Base-by-base conservation (phyloP, 352 stramenopile species). In the Phytophthora melonis region DNA sequence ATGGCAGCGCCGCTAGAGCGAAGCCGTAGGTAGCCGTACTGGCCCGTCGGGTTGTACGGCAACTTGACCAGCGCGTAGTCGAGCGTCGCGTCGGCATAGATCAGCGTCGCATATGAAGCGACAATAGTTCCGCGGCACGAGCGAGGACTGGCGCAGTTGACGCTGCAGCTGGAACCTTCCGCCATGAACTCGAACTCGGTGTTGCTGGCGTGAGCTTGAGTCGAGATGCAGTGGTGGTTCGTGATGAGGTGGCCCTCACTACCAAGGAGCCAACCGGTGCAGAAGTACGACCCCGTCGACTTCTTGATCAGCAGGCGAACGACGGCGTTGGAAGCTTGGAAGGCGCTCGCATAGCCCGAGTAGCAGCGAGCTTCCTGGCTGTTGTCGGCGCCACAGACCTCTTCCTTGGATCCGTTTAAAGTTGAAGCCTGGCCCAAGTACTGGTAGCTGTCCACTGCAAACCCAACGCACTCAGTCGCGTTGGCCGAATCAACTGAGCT, bases 201-300 rank as follows among this genome's bases (percentile, higher is more conserved):
- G 65, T 85, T 80, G n/a, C 53, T 82, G 4, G 89, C 89, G 32
- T 92, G 65, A 14, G 30, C 36, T 49, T 78, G 68, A 23, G 62
- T 78, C 5, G 65, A 75, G 60, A 95, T 93, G 79, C 89, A 95
- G 76, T 95, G 89, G 59, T 93, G 65, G 79, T 95, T 95, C 25
- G 89, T 94, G 18, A 95, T 50, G 43, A 93, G n/a, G 58, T 95
- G 87, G 16, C 86, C 87, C 19, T 95, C 79, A 36, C 78, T 90
- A n/a, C 89, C 89, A 27, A 93, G 7, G 3, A 95, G 70, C 84
- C 84, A 95, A 18, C 89, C 89, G 18, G 84, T 93, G 66, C 89
- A 95, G 49, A 91, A 92, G 75, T 77, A 91, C 5, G 77, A 84
- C 3, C 78, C 74, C 23, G 58, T 69, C 39, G 55, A 45, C 58